Percentiles rank a stretch among this genome's conserved stretches.
Conservation (phyloP, 306 rosid species). For the Lathyrus tuberosus region DNA sequence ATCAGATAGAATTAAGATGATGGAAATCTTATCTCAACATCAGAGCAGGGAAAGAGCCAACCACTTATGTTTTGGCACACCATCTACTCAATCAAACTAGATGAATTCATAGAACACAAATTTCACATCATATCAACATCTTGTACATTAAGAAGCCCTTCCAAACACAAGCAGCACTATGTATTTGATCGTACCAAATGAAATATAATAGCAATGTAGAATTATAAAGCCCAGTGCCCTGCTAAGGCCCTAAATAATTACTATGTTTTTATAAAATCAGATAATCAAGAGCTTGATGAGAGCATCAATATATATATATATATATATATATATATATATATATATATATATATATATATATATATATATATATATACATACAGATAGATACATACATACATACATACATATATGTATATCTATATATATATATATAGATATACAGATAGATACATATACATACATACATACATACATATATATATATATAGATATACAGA, state of each 20-base stretch:
- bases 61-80: conserved; percentile 25
- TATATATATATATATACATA: no score
- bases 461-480: no score
- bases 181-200: conserved; percentile 8
- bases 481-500: no score
- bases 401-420: background rate
- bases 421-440: no score
- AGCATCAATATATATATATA: background rate
- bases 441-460: no score
- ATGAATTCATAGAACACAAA: conserved; percentile 15
- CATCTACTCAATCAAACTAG: conserved; percentile 32
- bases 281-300: conserved; percentile 20
- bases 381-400: no score
- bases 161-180: conserved; percentile 18
- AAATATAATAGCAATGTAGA: conserved; percentile 19
- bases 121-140: conserved; percentile 28
- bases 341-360: no score
- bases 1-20: conserved; percentile 35
- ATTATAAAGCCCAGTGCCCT: conserved; percentile 18
- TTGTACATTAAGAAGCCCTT: conserved; percentile 17
- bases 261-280: conserved; percentile 9
- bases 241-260: conserved; percentile 6
- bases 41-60: conserved; percentile 14
- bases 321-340: no score
- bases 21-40: conserved; percentile 19